Evolutionary conservation across 306 rosid species (phyloP).

Genomic region (Casuarina cunninghamiana): DNA sequence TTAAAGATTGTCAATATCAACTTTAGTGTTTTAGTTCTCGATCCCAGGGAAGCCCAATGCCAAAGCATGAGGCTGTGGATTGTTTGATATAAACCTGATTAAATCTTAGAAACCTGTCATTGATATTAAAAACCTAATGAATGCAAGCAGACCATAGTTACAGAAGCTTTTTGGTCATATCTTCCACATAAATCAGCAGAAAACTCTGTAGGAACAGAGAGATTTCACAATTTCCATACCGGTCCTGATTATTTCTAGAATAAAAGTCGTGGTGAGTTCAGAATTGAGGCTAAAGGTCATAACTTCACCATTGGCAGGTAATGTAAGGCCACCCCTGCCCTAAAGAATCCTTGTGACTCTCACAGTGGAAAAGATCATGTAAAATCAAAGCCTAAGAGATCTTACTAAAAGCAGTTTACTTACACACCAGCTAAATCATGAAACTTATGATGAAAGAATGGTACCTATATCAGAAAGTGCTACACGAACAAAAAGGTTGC

Average conservation of each 20-base stretch:
- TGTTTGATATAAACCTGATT: background rate
- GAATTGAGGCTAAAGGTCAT: too few species aligned
- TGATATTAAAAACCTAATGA: background rate
- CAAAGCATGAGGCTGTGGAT: background rate
- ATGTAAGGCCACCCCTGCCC: background rate
- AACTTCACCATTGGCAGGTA: too few species aligned
- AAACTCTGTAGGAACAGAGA: too few species aligned
- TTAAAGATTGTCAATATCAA: background rate
- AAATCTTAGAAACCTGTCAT: background rate
- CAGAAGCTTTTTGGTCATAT: background rate
- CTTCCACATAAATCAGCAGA: too few species aligned
- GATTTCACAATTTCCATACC: too few species aligned
- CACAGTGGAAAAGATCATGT: background rate
- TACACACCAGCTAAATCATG: background rate
- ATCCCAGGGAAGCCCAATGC: background rate
- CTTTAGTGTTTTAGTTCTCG: background rate
- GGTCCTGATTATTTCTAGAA: too few species aligned
- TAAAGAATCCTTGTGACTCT: background rate
- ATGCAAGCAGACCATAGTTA: background rate
- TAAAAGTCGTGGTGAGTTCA: too few species aligned
- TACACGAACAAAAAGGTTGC: slow-evolving; percentile 57
- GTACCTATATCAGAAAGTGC: slow-evolving; percentile 70
- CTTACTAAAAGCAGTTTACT: background rate
- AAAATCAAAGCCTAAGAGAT: background rate
- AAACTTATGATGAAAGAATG: slow-evolving; percentile 3